Evolutionary conservation across 768 basidiomycete species (phyloP), one percentile per base, ranked within the genome.

Genomic region (Mycena rebaudengoi): DNA sequence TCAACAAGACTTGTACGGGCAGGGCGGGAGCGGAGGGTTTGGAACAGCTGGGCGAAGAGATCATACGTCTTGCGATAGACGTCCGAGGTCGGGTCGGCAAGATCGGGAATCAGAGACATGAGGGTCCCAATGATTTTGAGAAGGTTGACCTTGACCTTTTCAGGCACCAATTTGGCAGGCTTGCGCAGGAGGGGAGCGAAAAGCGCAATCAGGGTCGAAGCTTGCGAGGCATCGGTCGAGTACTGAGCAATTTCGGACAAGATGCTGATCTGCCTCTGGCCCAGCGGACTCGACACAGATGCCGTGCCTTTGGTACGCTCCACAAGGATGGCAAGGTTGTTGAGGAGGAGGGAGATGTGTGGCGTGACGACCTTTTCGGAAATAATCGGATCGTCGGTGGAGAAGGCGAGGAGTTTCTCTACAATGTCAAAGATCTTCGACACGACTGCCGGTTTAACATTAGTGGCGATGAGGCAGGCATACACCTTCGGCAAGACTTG

Each of bases 361-460:
- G 90, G 95, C 66, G 86, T 85, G 62, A 96, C 76, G 29, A 93
- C 80, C 21, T 68, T 66, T 26, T 85, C 83, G 1, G 83, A 80
- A 28, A 90, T 79, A 13, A 70, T 71, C 28, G 77, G 78, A 40
- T 90, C 85, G 5, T 82, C 81, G 2, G 81, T 74, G 2, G 91
- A 85, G 28, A 85, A 79, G 4, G 73, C 81, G 50, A 93, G 79
- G 0, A 98, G 74, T 32, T 82, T 83, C 41, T 95, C 93, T 48
- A 96, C 82, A 60, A 97, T 88, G 71, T 98, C 96, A 67, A 97
- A 91, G 5, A 98, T 84, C 53, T 87, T 86, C 14, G 84, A 84
- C 41, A 97, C 80, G 16, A 98, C 96, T 0, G 86, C 76, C 2
- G 95, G 89, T 75, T 98, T 98, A 75, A 98, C 95, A 63, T 91